Evolutionary conservation across 345 rosid species (phyloP).

Genomic region (Sisymbrium irio): DNA sequence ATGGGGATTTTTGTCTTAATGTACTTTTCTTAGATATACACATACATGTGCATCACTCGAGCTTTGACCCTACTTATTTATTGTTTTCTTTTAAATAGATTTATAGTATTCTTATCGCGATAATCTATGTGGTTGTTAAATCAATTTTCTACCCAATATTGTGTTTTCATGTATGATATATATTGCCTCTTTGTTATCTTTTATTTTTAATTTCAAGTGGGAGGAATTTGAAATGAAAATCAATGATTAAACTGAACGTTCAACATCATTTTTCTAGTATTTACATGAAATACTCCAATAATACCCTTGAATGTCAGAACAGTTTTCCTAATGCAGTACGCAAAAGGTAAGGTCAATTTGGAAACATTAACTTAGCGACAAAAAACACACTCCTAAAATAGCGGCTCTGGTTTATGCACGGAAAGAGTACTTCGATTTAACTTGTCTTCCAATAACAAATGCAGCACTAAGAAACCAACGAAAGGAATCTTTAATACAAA

Average conservation of each 20-base stretch:
- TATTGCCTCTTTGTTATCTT: not conserved
- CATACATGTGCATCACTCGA: conserved; percentile 9
- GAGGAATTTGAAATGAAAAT: not conserved
- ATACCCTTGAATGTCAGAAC: not conserved
- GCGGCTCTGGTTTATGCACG: conserved; percentile 33
- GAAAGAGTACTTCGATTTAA: conserved; percentile 34
- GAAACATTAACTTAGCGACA: conserved; percentile 7
- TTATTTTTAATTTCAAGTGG: not conserved
- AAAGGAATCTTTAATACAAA: conserved; percentile 24
- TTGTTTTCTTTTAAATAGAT: not conserved
- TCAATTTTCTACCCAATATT: not conserved
- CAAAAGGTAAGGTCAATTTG: not conserved
- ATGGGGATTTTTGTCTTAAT: conserved; percentile 8
- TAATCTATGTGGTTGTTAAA: no score
- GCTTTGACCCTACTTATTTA: not conserved
- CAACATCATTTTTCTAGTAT: not conserved
- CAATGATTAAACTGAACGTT: not conserved
- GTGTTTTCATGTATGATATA: not conserved
- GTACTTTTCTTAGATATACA: conserved; percentile 4
- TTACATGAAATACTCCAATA: not conserved
- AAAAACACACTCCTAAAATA: conserved; percentile 25
- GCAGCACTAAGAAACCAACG: conserved; percentile 23
- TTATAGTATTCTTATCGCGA: not conserved
- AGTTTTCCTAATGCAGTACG: not conserved
- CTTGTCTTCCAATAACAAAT: conserved; percentile 32